Evolutionary conservation across 2,329 filamentous ascomycete species (phyloP), one percentile per base, ranked within the genome.

Genomic region (Delphinella strobiligena): DNA sequence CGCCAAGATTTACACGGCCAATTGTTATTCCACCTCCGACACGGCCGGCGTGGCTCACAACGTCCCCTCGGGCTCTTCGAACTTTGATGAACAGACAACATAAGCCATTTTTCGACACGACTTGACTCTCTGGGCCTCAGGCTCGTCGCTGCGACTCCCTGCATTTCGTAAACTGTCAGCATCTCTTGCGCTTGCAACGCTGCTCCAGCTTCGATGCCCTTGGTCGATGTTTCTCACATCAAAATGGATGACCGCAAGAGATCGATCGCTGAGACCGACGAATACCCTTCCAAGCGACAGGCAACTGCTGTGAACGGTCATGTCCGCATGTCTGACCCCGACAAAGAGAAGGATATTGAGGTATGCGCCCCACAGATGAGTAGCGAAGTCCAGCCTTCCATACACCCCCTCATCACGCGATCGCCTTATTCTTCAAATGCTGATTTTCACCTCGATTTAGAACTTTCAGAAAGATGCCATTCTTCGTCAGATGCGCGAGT

Each of bases 221-320:
- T 80, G 72, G 76, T 78, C 75, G 77, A 82, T 71, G 81, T 84
- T 69, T 81, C 85, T 69, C 64, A 73, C 62, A 79, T 79, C 74
- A 94, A 91, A 76, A 98, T 96, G 89, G 91, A 98, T 75, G 91
- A 96, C 72, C 86, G 91, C 76, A 98, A 98, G 76, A 80, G 91
- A 76, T 82, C 87, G 59, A 84, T 87, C 59, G 74, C 82, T 53
- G 74, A 76, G 55, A 84, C 91, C 61, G 86, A 95, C 52, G 70
- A 84, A 56, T 83, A 82, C 49, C 88, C 89, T 16, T 82, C 79
- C 58, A 98, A 96, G 72, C 82, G 87, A 64, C 83, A 93, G 62
- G 84, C 86, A 41, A 73, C 69, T 38, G 54, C 64, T 45, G 74
- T 89, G 49, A 95, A 94, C 70, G 87, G 87, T 48, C 76, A 73